Evolutionary conservation across 169 alveolate species (phyloP), one percentile per base, ranked within the genome.

Genomic region (Cryptosporidium andersoni): DNA sequence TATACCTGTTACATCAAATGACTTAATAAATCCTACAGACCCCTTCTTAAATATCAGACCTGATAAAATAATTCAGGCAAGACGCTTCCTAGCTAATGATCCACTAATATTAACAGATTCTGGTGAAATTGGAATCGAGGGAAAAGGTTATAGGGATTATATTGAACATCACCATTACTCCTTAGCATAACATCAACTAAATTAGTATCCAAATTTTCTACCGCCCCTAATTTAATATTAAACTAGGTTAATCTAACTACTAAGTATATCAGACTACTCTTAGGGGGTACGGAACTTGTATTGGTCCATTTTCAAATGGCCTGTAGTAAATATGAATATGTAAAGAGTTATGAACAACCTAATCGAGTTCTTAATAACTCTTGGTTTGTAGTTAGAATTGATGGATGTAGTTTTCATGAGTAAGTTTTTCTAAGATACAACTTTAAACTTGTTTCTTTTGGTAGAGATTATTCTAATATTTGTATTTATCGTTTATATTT

Each of bases 361-460:
- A 68, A 68, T 49, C 89, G 82, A 16, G 89, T 96, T 39, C 66
- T 96, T 16, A 92, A 91, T 12, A 94, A 94, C 64, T 94, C 98
- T 49, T 97, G 95, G 94, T 94, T 96, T 43, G 95, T 96, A 8
- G 91, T 95, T 36, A 89, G 99, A 68, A 91, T 97, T 40, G 99
- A 97, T 90, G 99, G 99, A 9, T 90, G 96, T 62, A 94, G 95
- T 34, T 97, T 97, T 88, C 95, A 94, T 56, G 85, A 66, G 90
- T 82, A 62, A 82, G 85, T 66, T n/a, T 36, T 37, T 34, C 16
- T 2, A n/a, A 25, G 25, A 25, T 25, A 0, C 25, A 25, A 25
- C 3, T 65, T 12, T 0, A 16, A 42, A 51, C 4, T 25, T 25
- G 12, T 8, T 39, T 39, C 1, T 42, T 14, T n/a, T 64, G 74